Percentiles rank a stretch among this genome's conserved stretches.
phyloP scores from a whole-genome alignment of 331 rosid genomes.

The Malus hybrid region DNA sequence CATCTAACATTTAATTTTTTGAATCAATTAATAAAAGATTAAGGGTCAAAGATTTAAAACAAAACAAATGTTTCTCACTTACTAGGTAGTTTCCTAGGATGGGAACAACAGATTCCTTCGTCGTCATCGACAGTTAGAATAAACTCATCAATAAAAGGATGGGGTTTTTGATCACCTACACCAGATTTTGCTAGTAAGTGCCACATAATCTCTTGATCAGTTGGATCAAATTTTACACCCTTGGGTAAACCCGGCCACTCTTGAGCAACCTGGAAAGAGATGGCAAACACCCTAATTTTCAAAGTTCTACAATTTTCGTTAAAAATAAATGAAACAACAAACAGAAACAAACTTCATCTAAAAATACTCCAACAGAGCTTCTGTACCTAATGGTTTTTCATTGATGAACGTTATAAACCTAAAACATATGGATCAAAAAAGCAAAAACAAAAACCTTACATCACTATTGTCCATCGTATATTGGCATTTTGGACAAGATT shows the following conservation, averaged over 20 bases:
- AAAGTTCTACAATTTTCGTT: not conserved
- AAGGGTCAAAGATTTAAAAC: not conserved
- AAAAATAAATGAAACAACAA: not conserved
- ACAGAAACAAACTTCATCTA: not conserved
- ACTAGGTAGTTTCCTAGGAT: constrained; percentile 86
- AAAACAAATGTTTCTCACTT: constrained; percentile 10
- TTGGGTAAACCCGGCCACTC: constrained; percentile 96
- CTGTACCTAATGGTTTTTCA: not conserved
- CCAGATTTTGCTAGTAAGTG: constrained; percentile 82
- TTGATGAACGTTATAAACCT: not conserved
- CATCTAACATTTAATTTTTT: constrained; percentile 32
- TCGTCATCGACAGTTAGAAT: constrained; percentile 53
- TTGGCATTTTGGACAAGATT: constrained; percentile 65
- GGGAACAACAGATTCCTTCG: constrained; percentile 80
- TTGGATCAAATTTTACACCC: constrained; percentile 97
- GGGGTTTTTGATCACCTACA: constrained; percentile 36
- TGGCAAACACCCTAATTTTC: constrained; percentile 1
- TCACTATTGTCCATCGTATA: constrained; percentile 61
- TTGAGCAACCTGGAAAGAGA: constrained; percentile 53
- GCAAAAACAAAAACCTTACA: constrained; percentile 27
- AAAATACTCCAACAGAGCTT: not conserved
- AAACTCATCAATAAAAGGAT: constrained; percentile 81
- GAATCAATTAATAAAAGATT: not conserved
- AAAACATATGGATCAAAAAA: not conserved
- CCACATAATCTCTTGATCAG: constrained; percentile 80